Evolutionary conservation across 1,139 yeast genomes (phyloP).

Genomic region (Kodamaea arcana): DNA sequence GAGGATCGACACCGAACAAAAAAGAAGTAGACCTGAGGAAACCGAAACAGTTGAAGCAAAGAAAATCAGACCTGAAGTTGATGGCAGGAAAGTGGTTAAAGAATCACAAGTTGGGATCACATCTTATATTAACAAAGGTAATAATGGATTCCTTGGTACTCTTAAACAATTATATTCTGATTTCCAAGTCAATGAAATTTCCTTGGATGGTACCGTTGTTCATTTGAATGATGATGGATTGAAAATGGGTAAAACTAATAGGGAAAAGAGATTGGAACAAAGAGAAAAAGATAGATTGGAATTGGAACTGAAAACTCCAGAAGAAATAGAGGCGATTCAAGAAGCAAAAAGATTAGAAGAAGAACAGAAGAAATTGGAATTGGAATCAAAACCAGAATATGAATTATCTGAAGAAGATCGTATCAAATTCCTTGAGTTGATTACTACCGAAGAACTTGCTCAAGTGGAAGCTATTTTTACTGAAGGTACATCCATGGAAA

Average conservation of each 20-base stretch:
- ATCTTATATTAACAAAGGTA: slow-evolving; percentile 49
- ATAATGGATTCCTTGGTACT: slow-evolving; percentile 69
- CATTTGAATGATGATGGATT: slow-evolving; percentile 75
- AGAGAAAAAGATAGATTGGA: slow-evolving; percentile 38
- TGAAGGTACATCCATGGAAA: slow-evolving; percentile 58
- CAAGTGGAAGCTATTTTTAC: slow-evolving; percentile 52
- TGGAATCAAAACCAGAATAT: slow-evolving; percentile 31
- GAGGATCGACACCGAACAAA: too few relatives aligned
- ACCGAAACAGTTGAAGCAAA: slow-evolving; percentile 3
- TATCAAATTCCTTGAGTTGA: slow-evolving; percentile 41
- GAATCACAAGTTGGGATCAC: slow-evolving; percentile 87
- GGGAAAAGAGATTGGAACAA: slow-evolving; percentile 47
- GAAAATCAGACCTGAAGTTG: slow-evolving; percentile 10
- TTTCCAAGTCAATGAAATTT: slow-evolving; percentile 88
- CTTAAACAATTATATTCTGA: slow-evolving; percentile 92
- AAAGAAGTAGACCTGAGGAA: slow-evolving; percentile 12
- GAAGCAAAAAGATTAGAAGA: slow-evolving; percentile 24
- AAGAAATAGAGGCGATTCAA: slow-evolving; percentile 32
- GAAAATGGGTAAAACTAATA: slow-evolving; percentile 46
- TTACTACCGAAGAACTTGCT: slow-evolving; percentile 59
- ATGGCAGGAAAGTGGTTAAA: slow-evolving; percentile 24
- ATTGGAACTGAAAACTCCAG: slow-evolving; percentile 32
- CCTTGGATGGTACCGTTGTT: slow-evolving; percentile 61
- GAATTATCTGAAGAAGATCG: slow-evolving; percentile 45
- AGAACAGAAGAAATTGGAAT: slow-evolving; percentile 14